Percentiles rank a stretch among this genome's conserved stretches.
Conservation (phyloP, 1,284 basidiomycete genomes). For the Inonotus obliquus region DNA sequence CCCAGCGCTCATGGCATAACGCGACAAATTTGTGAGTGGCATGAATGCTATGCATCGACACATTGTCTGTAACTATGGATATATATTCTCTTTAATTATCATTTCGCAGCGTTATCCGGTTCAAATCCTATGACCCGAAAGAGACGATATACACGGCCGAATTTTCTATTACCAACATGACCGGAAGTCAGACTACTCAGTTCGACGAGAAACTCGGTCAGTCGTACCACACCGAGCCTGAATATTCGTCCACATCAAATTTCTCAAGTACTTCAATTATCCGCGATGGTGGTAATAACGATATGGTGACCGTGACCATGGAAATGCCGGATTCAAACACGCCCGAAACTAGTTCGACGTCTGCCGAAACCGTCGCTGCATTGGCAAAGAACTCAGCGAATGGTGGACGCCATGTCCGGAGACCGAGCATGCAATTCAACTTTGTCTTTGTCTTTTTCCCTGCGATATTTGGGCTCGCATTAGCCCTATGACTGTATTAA, state of each 20-base stretch:
- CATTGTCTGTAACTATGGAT: not conserved
- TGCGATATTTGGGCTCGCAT: slow-evolving; percentile 46
- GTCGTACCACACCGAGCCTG: not conserved
- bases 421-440: slow-evolving; percentile 45
- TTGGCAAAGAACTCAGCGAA: slow-evolving; percentile 21
- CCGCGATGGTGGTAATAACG: slow-evolving; percentile 4
- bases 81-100: not conserved
- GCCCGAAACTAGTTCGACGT: not conserved
- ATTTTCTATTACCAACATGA: slow-evolving; percentile 36
- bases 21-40: slow-evolving; percentile 31
- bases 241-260: not conserved
- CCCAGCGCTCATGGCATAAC: slow-evolving; percentile 26
- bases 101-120: slow-evolving; percentile 28
- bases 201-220: slow-evolving; percentile 26
- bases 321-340: slow-evolving; percentile 3
- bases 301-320: slow-evolving; percentile 16
- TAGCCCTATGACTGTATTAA: slow-evolving; percentile 34
- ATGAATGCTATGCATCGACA: not conserved
- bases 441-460: slow-evolving; percentile 55
- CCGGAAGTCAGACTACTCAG: slow-evolving; percentile 22
- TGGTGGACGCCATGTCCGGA: slow-evolving; percentile 30
- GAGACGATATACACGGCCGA: slow-evolving; percentile 32
- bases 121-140: slow-evolving; percentile 26
- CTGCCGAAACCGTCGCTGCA: slow-evolving; percentile 2
- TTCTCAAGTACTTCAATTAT: slow-evolving; percentile 3